These are phyloP conservation scores for Orbilia javanica DNA, from an alignment of 2,329 filamentous ascomycete species.

Conservation along the genomic window DNA sequence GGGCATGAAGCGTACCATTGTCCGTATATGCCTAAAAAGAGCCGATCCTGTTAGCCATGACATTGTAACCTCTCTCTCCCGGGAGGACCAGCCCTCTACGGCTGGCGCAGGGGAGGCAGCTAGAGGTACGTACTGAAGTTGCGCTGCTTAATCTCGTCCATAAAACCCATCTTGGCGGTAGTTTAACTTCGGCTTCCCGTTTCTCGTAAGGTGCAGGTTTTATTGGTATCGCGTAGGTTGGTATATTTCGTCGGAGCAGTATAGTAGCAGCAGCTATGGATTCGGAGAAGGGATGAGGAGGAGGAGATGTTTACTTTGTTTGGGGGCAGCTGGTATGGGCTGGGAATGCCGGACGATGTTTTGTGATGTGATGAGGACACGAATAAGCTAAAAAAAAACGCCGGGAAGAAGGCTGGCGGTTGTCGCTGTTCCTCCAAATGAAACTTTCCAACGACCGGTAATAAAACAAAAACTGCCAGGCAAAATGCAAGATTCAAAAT, in stretches of 20 bases:
- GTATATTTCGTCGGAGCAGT: neutral
- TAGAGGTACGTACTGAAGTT: conserved; percentile 76
- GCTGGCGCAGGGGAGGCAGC: conserved; percentile 29
- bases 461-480: neutral
- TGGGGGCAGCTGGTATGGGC: neutral
- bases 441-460: neutral
- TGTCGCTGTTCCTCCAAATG: neutral
- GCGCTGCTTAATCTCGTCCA: conserved; percentile 77
- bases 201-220: conserved; percentile 15
- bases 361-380: conserved; percentile 57
- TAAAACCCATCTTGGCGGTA: conserved; percentile 74
- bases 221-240: conserved; percentile 37
- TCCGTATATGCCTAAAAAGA: conserved; percentile 75
- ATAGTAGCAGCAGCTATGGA: neutral
- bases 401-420: conserved; percentile 7
- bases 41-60: conserved; percentile 55
- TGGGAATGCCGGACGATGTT: conserved; percentile 35
- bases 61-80: conserved; percentile 12
- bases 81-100: conserved; percentile 29
- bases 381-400: conserved; percentile 53
- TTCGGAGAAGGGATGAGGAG: conserved; percentile 10
- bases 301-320: conserved; percentile 19
- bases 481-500: neutral
- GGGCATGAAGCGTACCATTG: conserved; percentile 74
- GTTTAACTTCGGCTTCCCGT: conserved; percentile 39